Evolutionary conservation across 495 filamentous ascomycete genomes (phyloP), one percentile per base, ranked within the genome.

Genomic region (Daldinia grandis): DNA sequence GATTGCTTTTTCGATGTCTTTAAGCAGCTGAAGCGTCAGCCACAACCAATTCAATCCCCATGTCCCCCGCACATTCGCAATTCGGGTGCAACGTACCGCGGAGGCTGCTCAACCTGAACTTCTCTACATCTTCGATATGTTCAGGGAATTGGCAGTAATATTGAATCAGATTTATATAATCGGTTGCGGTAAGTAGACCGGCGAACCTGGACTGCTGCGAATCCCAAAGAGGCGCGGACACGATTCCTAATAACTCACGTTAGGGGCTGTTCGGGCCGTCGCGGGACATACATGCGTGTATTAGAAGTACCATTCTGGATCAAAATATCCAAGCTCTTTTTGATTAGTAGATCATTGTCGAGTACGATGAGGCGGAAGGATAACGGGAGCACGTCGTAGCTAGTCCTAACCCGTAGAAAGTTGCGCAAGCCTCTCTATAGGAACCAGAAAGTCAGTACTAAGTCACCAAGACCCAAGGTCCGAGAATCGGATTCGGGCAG

Each of bases 61-160:
- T 12, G 9, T 37, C 42, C 42, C 65, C 67, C 66, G 33, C 64
- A 69, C 44, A 40, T 58, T 25, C 37, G 50, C 21, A 40, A 27
- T 35, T 58, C n/a, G 51, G 51, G 60, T 31, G 55, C 15, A 33
- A 74, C 80, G 58, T 83, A 97, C 94, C 94, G 86, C 94, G 86
- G 56, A 99, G 88, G 75, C 92, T 97, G 82, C 92, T 94, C 55
- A 99, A 82, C 35, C 93, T 92, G 80, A 99, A 98, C 76, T 97
- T 91, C 75, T 98, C 95, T 75, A 98, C 91, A 75, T 94, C 87
- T 62, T 89, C 88, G 59, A 99, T 85, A 12, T 93, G 90, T 49
- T 95, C 92, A 15, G 96, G 96, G 73, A 95, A 97, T 81, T 98
- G 95, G 89, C 95, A 98, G 83, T 98, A 98, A 79, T 98, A 99